A percentile compares a stretch with the other conserved stretches of the same genome.
phyloP scores from a whole-genome alignment of 371 early-diverging fungal genomes.

The Phascolomyces articulosus region DNA sequence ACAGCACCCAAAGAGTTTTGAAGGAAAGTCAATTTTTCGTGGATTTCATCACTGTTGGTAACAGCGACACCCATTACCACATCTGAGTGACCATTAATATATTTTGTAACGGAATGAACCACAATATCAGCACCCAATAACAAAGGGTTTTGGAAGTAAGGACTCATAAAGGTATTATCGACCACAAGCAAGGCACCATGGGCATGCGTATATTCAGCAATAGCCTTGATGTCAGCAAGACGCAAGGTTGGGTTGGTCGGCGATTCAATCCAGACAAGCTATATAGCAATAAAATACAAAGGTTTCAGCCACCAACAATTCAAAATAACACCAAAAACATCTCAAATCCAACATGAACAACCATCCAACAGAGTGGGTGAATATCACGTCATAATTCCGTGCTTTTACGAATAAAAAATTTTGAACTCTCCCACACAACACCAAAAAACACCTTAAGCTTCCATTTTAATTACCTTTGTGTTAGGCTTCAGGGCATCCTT shows the following conservation, averaged over 20 bases:
- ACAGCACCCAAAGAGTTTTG: slow-evolving; percentile 97
- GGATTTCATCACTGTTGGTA: slow-evolving; percentile 74
- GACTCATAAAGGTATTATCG: slow-evolving; percentile 98
- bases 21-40: slow-evolving; percentile 82
- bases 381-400: slow-evolving; percentile 1
- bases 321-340: neutral
- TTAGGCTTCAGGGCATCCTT: slow-evolving; percentile 68
- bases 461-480: slow-evolving; percentile 58
- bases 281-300: neutral
- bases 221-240: slow-evolving; percentile 89
- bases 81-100: slow-evolving; percentile 98
- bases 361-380: no score
- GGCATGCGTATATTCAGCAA: slow-evolving; percentile 82
- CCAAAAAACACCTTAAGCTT: neutral
- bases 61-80: slow-evolving; percentile 96
- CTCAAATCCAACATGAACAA: no score
- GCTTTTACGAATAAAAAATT: neutral
- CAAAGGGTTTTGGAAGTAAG: slow-evolving; percentile 96
- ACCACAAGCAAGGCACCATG: slow-evolving; percentile 87
- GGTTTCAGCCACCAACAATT: neutral
- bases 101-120: slow-evolving; percentile 98
- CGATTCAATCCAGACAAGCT: slow-evolving; percentile 93
- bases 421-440: no score
- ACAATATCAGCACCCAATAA: slow-evolving; percentile 94
- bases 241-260: slow-evolving; percentile 97